Conservation (phyloP, 441 rosid genomes). For the Syzygium malaccense region DNA sequence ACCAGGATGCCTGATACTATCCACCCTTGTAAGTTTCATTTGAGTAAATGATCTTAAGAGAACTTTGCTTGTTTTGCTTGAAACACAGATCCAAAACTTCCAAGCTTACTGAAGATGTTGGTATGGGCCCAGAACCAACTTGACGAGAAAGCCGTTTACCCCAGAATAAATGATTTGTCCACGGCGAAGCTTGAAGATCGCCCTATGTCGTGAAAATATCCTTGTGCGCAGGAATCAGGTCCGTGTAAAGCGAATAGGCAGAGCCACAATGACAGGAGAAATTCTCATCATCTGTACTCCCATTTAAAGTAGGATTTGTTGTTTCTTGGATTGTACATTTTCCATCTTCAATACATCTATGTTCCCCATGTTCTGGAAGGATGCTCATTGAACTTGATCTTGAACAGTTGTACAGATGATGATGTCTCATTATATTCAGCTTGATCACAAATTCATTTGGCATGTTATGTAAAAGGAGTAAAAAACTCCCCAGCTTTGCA, state of each 20-base stretch:
- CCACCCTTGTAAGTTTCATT: background rate
- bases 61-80: background rate
- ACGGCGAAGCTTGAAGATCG: conserved; percentile 72
- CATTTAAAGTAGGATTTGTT: background rate
- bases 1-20: background rate
- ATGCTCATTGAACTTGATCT: background rate
- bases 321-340: background rate
- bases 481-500: background rate
- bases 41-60: background rate
- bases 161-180: conserved; percentile 72
- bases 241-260: background rate
- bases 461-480: background rate
- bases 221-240: background rate
- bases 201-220: conserved; percentile 22
- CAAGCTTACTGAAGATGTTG: conserved; percentile 86
- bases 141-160: conserved; percentile 85
- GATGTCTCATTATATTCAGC: background rate
- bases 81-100: conserved; percentile 85
- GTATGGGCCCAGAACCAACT: conserved; percentile 86
- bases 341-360: background rate
- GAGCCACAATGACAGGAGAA: background rate
- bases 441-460: background rate
- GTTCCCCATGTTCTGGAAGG: background rate
- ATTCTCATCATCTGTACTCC: background rate
- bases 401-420: background rate